Evolutionary conservation across 225 moss, liverwort and hornwort species (phyloP).

Genomic region (Thuidium tamariscinum): DNA sequence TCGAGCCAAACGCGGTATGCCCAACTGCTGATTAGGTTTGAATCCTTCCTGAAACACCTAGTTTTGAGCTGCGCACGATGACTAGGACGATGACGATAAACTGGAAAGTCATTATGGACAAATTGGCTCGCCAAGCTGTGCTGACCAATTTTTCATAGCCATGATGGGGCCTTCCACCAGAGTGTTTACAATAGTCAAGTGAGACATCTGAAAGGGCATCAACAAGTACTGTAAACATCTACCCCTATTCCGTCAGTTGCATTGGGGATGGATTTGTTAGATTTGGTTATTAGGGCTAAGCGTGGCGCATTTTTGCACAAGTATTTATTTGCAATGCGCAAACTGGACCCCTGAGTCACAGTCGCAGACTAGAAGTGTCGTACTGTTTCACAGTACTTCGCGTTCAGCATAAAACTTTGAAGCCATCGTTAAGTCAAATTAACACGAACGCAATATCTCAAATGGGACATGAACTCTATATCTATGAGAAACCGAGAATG

Average conservation of each 20-base stretch:
- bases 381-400: background rate
- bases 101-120: constrained; percentile 3
- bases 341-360: no score
- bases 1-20: accelerated
- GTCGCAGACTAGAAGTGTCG: no score
- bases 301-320: no score
- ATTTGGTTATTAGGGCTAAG: background rate
- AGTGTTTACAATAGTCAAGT: no score
- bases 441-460: no score
- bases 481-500: background rate
- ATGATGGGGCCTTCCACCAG: no score
- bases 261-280: no score
- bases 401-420: background rate
- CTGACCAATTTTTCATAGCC: background rate
- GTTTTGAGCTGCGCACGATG: no score
- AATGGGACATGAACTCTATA: background rate
- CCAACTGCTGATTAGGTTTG: background rate
- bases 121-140: background rate
- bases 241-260: no score
- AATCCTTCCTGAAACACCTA: accelerated
- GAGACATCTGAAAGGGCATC: no score
- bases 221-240: no score
- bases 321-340: no score
- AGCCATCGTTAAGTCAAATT: background rate
- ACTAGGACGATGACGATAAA: background rate